phyloP scores from a whole-genome alignment of 2,329 filamentous ascomycete species.

The Orbilia blumenaviensis region DNA sequence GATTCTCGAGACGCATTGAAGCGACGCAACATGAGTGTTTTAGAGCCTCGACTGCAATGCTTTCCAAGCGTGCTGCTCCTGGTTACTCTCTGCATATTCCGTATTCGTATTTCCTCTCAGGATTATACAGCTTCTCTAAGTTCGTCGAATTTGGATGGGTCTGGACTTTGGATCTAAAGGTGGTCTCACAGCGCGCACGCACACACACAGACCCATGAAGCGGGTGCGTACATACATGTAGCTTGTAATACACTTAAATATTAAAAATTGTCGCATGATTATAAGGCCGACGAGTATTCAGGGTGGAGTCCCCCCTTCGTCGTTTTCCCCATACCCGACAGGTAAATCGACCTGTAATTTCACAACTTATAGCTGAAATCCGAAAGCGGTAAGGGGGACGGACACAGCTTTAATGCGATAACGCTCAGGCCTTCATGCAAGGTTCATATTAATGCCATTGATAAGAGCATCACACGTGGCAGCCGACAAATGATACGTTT shows the following conservation, averaged over 20 bases:
- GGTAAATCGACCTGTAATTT: slow-evolving; percentile 29
- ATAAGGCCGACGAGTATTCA: slow-evolving; percentile 10
- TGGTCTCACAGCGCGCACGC: slow-evolving; percentile 1
- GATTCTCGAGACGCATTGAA: slow-evolving; percentile 42
- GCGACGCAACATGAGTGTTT: neutral
- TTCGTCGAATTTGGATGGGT: slow-evolving; percentile 5
- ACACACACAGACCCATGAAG: slow-evolving; percentile 25
- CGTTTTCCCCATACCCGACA: slow-evolving; percentile 1
- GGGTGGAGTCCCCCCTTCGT: neutral
- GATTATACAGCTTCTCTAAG: neutral
- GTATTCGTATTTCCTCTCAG: neutral
- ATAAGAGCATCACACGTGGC: slow-evolving; percentile 44
- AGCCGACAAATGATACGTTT: slow-evolving; percentile 31
- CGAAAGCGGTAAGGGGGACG: slow-evolving; percentile 11
- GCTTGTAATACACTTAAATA: neutral
- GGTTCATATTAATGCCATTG: slow-evolving; percentile 29
- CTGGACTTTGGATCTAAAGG: slow-evolving; percentile 24
- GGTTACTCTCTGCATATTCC: neutral
- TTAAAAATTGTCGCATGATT: slow-evolving; percentile 34
- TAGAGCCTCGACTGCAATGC: slow-evolving; percentile 4
- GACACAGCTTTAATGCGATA: slow-evolving; percentile 4
- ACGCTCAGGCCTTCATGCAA: slow-evolving; percentile 42
- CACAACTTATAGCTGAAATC: slow-evolving; percentile 20
- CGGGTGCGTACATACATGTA: neutral
- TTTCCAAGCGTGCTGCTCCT: neutral